Evolutionary conservation across 1,284 basidiomycete species (phyloP).

Genomic region (Naganishia albida): DNA sequence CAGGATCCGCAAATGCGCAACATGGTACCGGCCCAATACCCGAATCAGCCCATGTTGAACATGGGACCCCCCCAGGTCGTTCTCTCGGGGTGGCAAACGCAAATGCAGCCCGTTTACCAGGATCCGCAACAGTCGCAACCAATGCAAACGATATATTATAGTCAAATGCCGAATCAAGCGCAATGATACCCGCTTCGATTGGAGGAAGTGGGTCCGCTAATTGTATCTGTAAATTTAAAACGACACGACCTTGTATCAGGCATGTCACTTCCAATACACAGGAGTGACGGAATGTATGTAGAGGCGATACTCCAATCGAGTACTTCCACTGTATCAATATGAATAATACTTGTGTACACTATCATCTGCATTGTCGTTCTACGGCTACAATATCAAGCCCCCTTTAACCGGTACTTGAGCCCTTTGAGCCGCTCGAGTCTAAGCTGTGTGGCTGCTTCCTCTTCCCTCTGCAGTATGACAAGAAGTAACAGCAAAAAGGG

Average conservation of each 20-base stretch:
- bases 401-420: constrained; percentile 18
- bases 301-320: neutral
- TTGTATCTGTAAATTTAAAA: neutral
- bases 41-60: constrained; percentile 7
- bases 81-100: constrained; percentile 7
- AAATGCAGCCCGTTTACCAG: constrained; percentile 9
- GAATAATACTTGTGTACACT: no score
- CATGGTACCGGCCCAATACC: constrained; percentile 6
- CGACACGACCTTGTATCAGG: constrained; percentile 1
- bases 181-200: neutral
- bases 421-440: constrained; percentile 11
- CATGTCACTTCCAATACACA: neutral
- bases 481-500: constrained; percentile 19
- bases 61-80: constrained; percentile 12
- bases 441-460: constrained; percentile 8
- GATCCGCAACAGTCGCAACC: constrained; percentile 4
- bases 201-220: no score
- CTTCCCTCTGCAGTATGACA: constrained; percentile 10
- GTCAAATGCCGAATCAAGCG: constrained; percentile 5
- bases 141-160: constrained; percentile 13
- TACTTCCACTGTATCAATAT: constrained; percentile 20
- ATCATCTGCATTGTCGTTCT: no score
- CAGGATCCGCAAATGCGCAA: neutral
- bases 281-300: neutral
- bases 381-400: constrained; percentile 3